Evolutionary conservation across 2,329 filamentous ascomycete genomes (phyloP), one percentile per base, ranked within the genome.

Genomic region (Hymenotorrendiella dingleyae): DNA sequence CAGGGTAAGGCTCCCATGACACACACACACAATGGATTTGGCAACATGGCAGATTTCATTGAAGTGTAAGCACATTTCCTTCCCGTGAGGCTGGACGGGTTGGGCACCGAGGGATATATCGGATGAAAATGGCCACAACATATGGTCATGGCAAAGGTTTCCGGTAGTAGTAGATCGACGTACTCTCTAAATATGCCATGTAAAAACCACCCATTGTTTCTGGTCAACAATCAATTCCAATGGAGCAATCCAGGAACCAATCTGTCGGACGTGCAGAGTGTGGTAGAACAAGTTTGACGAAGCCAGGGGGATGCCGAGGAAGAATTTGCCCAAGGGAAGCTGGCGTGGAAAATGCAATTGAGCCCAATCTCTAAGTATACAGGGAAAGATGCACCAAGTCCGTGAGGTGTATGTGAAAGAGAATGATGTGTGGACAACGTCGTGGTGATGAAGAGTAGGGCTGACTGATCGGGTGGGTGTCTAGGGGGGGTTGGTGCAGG

Each of bases 151-250:
- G 47, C 34, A 48, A 45, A 43, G 37, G 26, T 46, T 42, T 49
- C 42, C 49, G 43, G 44, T 50, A 43, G 41, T 34, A 50, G 40
- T 53, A 43, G 43, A 53, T 52, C 45, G 35, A 61, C 58, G 50
- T 61, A 61, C 58, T 60, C 54, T 60, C 58, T 46, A 61, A 44
- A 58, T 61, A 61, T 56, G 57, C 57, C 73, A 82, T 82, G 60
- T 82, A 82, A 60, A 81, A 82, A 52, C 78, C 78, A 56, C 70
- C 71, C 78, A 82, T 82, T 50, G 55, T 73, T 39, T 46, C 36
- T n/a, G n/a, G n/a, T n/a, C n/a, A n/a, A n/a, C n/a, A n/a, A n/a
- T n/a, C n/a, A n/a, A n/a, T n/a, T 47, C 34, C 47, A 50, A 51
- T 21, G 30, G n/a, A 27, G 39, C 33, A 45, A 41, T 43, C 41